These are phyloP conservation scores for Sistotremastrum niveocremeum DNA, from an alignment of 768 basidiomycete species.

Conservation along the genomic window DNA sequence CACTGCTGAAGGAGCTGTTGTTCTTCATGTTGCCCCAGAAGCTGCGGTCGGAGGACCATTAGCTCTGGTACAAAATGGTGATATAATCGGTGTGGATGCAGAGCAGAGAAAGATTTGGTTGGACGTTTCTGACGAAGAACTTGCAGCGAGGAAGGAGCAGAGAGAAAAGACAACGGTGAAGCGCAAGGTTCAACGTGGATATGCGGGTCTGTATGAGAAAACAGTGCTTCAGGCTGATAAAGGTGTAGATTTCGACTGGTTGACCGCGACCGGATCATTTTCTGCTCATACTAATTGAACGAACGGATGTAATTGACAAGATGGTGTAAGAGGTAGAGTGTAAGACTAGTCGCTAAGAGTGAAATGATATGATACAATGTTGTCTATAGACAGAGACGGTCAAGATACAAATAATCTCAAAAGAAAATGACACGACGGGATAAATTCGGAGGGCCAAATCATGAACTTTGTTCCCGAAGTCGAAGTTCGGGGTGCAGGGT, in stretches of 20 bases:
- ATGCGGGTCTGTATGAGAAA: slow-evolving; percentile 10
- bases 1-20: slow-evolving; percentile 15
- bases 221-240: slow-evolving; percentile 10
- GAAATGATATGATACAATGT: no score
- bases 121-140: slow-evolving; percentile 4
- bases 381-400: no score
- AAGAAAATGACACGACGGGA: no score
- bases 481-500: no score
- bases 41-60: slow-evolving; percentile 12
- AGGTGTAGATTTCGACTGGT: slow-evolving; percentile 14
- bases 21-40: slow-evolving; percentile 15
- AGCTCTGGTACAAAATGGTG: slow-evolving; percentile 12
- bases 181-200: slow-evolving; percentile 7
- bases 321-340: no score
- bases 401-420: no score
- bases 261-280: background rate
- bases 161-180: background rate
- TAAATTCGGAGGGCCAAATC: no score
- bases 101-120: slow-evolving; percentile 15
- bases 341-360: no score
- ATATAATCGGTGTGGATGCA: slow-evolving; percentile 20
- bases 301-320: no score
- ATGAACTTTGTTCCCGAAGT: no score
- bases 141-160: slow-evolving; percentile 1
- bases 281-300: no score